phyloP scores from a whole-genome alignment of 2,329 filamentous ascomycete genomes.

The Exophiala calicioides region DNA sequence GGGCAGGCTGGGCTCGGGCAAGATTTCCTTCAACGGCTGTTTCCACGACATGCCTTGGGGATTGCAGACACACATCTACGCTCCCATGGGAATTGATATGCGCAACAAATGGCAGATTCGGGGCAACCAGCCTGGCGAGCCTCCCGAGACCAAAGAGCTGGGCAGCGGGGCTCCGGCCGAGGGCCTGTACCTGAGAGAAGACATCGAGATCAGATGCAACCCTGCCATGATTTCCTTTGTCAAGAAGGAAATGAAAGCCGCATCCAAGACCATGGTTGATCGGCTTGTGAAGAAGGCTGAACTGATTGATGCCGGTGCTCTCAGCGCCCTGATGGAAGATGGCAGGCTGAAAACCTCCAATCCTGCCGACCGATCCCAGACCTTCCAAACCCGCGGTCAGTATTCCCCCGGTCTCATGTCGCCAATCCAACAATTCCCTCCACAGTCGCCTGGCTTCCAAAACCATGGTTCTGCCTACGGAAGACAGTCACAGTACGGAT shows the following conservation, averaged over 20 bases:
- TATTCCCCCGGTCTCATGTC: slow-evolving; percentile 23
- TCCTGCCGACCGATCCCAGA: slow-evolving; percentile 25
- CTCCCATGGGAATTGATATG: slow-evolving; percentile 77
- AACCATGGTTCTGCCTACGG: slow-evolving; percentile 17
- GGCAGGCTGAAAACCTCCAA: slow-evolving; percentile 28
- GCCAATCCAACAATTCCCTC: slow-evolving; percentile 9
- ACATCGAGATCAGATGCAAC: slow-evolving; percentile 80
- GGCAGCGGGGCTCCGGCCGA: slow-evolving; percentile 65
- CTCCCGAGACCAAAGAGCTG: slow-evolving; percentile 64
- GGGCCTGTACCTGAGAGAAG: slow-evolving; percentile 78
- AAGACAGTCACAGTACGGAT: slow-evolving; percentile 19
- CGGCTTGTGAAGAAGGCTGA: slow-evolving; percentile 57
- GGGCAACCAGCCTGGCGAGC: slow-evolving; percentile 71
- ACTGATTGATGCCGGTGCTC: slow-evolving; percentile 37
- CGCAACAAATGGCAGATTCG: slow-evolving; percentile 76
- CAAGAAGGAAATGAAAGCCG: slow-evolving; percentile 77
- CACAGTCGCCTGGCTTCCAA: slow-evolving; percentile 8
- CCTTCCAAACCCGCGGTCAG: slow-evolving; percentile 18
- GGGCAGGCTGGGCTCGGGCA: slow-evolving; percentile 45
- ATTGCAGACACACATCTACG: slow-evolving; percentile 80
- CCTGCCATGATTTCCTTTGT: slow-evolving; percentile 74
- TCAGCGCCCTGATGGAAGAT: slow-evolving; percentile 31
- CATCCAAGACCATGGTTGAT: slow-evolving; percentile 70
- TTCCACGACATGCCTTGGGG: slow-evolving; percentile 75
- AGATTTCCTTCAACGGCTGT: slow-evolving; percentile 75